Evolutionary conservation across 176 grass and related monocot species (phyloP), one percentile per base, ranked within the genome.

Genomic region (Aegilops longissima): DNA sequence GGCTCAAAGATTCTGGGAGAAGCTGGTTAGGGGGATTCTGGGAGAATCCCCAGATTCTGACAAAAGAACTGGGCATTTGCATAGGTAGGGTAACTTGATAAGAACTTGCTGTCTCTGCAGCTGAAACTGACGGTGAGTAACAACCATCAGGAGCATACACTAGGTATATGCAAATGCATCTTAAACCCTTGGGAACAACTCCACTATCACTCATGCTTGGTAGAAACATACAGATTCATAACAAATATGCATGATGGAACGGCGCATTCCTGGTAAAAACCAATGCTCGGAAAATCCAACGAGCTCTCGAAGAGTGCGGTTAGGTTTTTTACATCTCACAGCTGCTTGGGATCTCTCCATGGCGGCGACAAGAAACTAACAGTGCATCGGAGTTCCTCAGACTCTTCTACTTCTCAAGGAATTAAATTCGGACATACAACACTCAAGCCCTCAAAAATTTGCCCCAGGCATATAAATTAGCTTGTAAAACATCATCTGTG

Each of bases 381-480:
- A 42, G 9, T 61, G 35, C 10, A 30, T 3, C 31, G 29, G 16
- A 82, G 6, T 78, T 66, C 39, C 54, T 23, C 21, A 23, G 31
- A 12, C 8, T 66, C 39, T 16, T 73, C 39, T 84, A 66, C 25
- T 76, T 79, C 42, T 61, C 24, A 56, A 64, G 11, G 14, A 66
- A 61, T 45, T 30, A 56, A 34, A 31, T 66, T 9, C 25, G 6
- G n/a, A 80, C 25, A 38, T n/a, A 29, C 44, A 62, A 76, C 42
- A 66, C 12, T 59, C 66, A 8, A 1, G 13, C 23, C 21, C 56
- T 76, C 8, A 11, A 76, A 84, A 51, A n/a, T 20, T 9, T 72
- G 21, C 61, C 62, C 33, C 56, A 21, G 54, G 8, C 3, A 84
- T 76, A 8, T 76, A 8, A 38, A 87, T 51, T 85, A 81, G 61